These are phyloP conservation scores for Endotrypanum monterogeii DNA, from an alignment of 208 protist species.

Conservation along the genomic window DNA sequence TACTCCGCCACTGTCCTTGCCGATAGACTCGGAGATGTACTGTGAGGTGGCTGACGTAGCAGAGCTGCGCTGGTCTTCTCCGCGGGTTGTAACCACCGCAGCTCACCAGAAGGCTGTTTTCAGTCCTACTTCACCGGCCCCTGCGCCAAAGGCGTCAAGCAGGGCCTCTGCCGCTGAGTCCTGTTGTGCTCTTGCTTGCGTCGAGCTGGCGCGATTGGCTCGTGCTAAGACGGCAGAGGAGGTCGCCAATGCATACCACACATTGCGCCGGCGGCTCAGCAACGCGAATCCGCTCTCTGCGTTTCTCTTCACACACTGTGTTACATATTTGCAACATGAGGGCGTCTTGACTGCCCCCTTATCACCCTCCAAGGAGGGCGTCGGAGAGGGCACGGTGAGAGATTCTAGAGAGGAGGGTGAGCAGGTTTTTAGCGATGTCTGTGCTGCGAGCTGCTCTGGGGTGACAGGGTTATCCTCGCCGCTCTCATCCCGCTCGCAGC, in stretches of 20 bases:
- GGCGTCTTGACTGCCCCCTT: neutral
- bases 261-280: neutral
- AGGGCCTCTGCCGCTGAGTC: neutral
- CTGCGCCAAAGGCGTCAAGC: neutral
- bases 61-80: slow-evolving; percentile 25
- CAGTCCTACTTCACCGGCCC: neutral
- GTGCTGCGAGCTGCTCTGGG: neutral
- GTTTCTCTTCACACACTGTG: slow-evolving; percentile 1
- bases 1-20: neutral
- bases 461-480: neutral
- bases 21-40: neutral
- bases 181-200: slow-evolving; percentile 15
- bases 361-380: neutral
- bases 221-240: neutral
- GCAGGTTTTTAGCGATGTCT: neutral
- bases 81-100: neutral
- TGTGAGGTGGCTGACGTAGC: slow-evolving; percentile 29
- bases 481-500: neutral
- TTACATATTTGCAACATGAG: neutral
- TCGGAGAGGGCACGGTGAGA: neutral
- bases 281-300: slow-evolving; percentile 3
- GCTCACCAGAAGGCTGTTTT: neutral
- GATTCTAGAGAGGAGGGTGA: neutral
- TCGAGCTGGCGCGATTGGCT: slow-evolving; percentile 1
- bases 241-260: neutral